Evolutionary conservation across 768 basidiomycete species (phyloP).

Genomic region (Hypholoma sublateritium): DNA sequence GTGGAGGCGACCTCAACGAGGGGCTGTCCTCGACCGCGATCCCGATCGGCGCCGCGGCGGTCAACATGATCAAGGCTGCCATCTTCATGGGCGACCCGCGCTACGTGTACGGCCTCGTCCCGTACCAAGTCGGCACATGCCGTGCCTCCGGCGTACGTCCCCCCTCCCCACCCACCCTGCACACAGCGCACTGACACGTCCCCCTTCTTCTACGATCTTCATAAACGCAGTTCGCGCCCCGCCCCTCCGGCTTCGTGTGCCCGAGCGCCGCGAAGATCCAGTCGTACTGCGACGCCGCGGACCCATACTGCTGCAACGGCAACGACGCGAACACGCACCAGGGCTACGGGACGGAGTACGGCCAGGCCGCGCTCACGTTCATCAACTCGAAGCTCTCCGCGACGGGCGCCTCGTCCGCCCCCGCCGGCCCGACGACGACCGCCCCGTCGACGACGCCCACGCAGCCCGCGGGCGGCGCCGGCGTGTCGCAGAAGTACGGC

Average conservation of each 20-base stretch:
- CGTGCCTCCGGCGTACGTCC: slow-evolving; percentile 28
- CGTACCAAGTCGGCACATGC: slow-evolving; percentile 34
- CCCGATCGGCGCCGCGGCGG: slow-evolving; percentile 27
- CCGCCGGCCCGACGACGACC: not conserved
- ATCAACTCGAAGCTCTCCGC: slow-evolving; percentile 28
- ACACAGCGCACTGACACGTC: not conserved
- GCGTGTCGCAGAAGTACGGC: slow-evolving; percentile 14
- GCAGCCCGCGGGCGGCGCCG: not conserved
- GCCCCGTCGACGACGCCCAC: slow-evolving; percentile 9
- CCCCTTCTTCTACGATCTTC: not conserved
- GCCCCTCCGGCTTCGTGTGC: slow-evolving; percentile 31
- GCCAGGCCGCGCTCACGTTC: slow-evolving; percentile 28
- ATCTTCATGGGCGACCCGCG: slow-evolving; percentile 36
- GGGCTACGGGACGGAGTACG: slow-evolving; percentile 32
- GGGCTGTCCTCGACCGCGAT: slow-evolving; percentile 27
- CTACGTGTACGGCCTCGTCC: slow-evolving; percentile 26
- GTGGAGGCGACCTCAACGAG: slow-evolving; percentile 32
- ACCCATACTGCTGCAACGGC: slow-evolving; percentile 36
- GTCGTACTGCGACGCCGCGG: slow-evolving; percentile 32
- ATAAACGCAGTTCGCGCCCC: slow-evolving; percentile 32
- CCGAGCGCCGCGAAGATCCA: slow-evolving; percentile 28
- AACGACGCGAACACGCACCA: slow-evolving; percentile 28
- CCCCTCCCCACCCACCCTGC: not conserved
- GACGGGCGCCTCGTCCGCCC: slow-evolving; percentile 1
- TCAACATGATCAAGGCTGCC: slow-evolving; percentile 31